Evolutionary conservation across 306 rosid genomes (phyloP).

Genomic region (Medicago lupulina): DNA sequence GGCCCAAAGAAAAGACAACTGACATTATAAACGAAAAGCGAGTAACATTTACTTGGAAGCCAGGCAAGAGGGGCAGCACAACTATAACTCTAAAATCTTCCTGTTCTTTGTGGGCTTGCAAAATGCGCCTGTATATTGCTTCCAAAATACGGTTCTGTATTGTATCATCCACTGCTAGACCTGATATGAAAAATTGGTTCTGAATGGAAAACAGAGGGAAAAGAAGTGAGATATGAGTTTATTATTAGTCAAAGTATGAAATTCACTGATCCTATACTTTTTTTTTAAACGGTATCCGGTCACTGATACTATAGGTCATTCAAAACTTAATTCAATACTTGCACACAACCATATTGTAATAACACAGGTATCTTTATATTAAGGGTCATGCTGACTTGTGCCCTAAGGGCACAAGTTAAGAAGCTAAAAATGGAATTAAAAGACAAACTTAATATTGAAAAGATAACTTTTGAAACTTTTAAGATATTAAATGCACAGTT

Average conservation of each 20-base stretch:
- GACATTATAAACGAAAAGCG: constrained; percentile 2
- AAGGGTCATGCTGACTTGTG: no score
- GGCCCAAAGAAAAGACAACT: constrained; percentile 24
- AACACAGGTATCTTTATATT: neutral
- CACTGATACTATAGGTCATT: neutral
- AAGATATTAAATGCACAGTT: no score
- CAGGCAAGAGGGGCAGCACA: constrained; percentile 95
- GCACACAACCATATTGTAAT: constrained; percentile 19
- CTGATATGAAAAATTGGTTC: constrained; percentile 99
- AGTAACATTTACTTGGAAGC: constrained; percentile 76
- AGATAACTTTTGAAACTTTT: no score
- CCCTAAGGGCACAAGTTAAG: no score
- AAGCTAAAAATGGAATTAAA: no score
- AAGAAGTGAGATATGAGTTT: constrained; percentile 21
- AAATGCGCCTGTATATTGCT: constrained; percentile 81
- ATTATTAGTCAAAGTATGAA: constrained; percentile 32
- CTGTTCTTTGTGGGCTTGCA: constrained; percentile 82
- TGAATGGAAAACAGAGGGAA: constrained; percentile 48
- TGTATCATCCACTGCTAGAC: constrained; percentile 74
- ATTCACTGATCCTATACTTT: neutral
- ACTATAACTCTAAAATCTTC: constrained; percentile 82
- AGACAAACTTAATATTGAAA: no score
- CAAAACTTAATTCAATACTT: constrained; percentile 13
- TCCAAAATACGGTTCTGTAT: constrained; percentile 87
- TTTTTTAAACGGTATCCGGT: no score